Conservation (phyloP, 2,329 filamentous ascomycete species). For the Monilinia fructicola region DNA sequence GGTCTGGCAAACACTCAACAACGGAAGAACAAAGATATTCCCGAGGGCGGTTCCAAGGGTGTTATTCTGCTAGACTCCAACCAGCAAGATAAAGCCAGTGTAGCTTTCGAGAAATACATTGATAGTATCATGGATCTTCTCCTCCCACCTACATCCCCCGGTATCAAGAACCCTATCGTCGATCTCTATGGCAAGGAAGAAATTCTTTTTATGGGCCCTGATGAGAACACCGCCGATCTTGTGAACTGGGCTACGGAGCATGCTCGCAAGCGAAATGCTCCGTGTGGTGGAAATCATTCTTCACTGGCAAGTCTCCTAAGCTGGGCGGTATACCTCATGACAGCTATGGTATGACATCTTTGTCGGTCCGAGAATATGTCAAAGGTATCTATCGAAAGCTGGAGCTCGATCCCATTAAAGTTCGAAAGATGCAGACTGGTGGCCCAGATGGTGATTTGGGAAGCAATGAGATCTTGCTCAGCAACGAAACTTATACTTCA, state of each 20-base stretch:
- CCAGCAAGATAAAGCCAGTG: constrained; percentile 87
- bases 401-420: constrained; percentile 77
- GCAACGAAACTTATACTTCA: constrained; percentile 91
- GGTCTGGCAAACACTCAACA: constrained; percentile 97
- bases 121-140: constrained; percentile 96
- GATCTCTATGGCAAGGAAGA: constrained; percentile 93
- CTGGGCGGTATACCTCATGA: constrained; percentile 97
- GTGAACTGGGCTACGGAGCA: constrained; percentile 99
- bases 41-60: constrained; percentile 96
- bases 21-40: constrained; percentile 99
- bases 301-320: constrained; percentile 96
- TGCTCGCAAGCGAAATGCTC: constrained; percentile 79
- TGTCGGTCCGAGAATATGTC: constrained; percentile 94
- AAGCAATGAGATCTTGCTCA: constrained; percentile 94
- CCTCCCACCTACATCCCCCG: constrained; percentile 82
- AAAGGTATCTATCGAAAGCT: constrained; percentile 97
- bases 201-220: constrained; percentile 97
- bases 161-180: constrained; percentile 98
- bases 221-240: constrained; percentile 96
- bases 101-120: constrained; percentile 99
- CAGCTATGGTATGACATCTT: constrained; percentile 93
- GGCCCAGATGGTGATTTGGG: constrained; percentile 95
- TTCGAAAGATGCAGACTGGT: constrained; percentile 95
- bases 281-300: constrained; percentile 99
- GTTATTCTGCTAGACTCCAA: constrained; percentile 91